Conservation (phyloP, 768 basidiomycete species). For the Agrocybe praecox region DNA sequence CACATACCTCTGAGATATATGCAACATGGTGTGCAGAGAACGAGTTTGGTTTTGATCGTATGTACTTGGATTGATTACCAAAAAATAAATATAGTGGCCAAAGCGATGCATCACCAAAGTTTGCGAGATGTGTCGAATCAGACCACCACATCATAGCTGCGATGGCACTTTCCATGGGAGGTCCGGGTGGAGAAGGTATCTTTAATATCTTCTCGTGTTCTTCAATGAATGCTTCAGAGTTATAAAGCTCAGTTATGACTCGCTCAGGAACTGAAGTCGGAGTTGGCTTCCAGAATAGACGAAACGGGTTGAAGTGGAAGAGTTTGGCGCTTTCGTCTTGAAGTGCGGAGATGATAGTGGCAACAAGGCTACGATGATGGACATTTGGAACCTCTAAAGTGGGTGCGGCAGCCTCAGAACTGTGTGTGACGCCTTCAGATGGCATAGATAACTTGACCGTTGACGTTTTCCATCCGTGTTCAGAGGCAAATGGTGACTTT, state of each 20-base stretch:
- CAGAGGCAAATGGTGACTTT: slow-evolving; percentile 5
- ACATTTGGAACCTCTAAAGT: slow-evolving; percentile 29
- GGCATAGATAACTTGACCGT: slow-evolving; percentile 24
- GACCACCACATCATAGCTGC: slow-evolving; percentile 33
- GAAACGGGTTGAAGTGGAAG: slow-evolving; percentile 30
- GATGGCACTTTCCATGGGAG: slow-evolving; percentile 20
- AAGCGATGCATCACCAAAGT: slow-evolving; percentile 35
- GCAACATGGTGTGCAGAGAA: slow-evolving; percentile 34
- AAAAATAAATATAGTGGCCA: slow-evolving; percentile 48
- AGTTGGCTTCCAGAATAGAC: slow-evolving; percentile 22
- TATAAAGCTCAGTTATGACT: slow-evolving; percentile 25
- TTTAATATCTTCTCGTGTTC: slow-evolving; percentile 21
- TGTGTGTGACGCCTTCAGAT: slow-evolving; percentile 13
- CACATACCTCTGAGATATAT: slow-evolving; percentile 38
- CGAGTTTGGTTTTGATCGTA: slow-evolving; percentile 25
- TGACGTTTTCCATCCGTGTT: slow-evolving; percentile 22
- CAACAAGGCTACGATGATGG: slow-evolving; percentile 20
- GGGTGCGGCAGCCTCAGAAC: slow-evolving; percentile 26
- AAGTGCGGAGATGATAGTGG: slow-evolving; percentile 15
- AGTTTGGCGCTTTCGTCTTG: not conserved
- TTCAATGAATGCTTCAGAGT: slow-evolving; percentile 22
- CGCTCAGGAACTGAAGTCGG: slow-evolving; percentile 12
- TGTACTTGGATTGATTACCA: slow-evolving; percentile 44
- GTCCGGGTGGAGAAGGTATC: slow-evolving; percentile 16
- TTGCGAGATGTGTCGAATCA: slow-evolving; percentile 34